phyloP scores from a whole-genome alignment of 225 moss, liverwort and hornwort genomes.

The Physcomitrium patens region DNA sequence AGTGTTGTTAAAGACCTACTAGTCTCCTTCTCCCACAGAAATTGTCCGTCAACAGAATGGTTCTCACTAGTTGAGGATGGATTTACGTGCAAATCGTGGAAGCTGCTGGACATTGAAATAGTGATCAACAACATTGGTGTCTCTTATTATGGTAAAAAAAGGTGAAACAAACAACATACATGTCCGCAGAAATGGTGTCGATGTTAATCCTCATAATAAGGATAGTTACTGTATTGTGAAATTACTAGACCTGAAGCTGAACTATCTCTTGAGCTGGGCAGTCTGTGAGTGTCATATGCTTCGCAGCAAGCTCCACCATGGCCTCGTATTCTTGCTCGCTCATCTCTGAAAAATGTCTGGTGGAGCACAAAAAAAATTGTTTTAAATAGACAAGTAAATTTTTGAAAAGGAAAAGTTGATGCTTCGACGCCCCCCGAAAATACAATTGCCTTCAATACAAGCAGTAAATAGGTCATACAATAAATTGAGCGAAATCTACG shows the following conservation, averaged over 20 bases:
- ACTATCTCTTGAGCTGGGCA: constrained; percentile 90
- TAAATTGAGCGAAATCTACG: no score
- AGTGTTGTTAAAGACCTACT: neutral
- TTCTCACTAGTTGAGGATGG: no score
- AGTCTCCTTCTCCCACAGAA: neutral
- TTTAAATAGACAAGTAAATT: constrained; percentile 26
- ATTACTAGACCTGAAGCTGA: constrained; percentile 74
- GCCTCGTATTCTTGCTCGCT: constrained; percentile 40
- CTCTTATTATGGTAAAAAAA: no score
- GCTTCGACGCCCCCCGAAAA: no score
- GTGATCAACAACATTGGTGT: no score
- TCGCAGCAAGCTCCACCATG: constrained; percentile 54
- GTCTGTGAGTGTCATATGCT: constrained; percentile 70
- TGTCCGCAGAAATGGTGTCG: neutral
- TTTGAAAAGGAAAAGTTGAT: no score
- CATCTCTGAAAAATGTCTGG: constrained; percentile 50
- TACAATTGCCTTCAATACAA: no score
- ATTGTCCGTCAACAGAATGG: no score
- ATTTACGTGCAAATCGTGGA: no score
- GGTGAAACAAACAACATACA: no score
- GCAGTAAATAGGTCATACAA: no score
- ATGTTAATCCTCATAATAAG: neutral
- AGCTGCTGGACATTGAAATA: no score
- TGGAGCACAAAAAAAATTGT: constrained; percentile 21
- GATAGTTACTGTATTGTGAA: neutral